Conservation (phyloP, 768 basidiomycete genomes). For the Candolleomyces aberdarensis region DNA sequence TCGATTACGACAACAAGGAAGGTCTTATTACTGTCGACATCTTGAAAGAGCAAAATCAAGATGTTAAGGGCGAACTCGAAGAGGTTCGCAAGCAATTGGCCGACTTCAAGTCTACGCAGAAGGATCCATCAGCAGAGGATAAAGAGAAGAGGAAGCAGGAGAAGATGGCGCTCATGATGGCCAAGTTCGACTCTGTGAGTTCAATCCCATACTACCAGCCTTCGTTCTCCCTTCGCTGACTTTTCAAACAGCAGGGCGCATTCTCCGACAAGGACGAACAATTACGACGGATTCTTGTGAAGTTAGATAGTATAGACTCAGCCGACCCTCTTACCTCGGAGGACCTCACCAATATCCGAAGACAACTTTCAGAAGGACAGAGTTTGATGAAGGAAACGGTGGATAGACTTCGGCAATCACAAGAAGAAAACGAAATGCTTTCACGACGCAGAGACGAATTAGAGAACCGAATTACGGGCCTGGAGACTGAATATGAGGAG, state of each 20-base stretch:
- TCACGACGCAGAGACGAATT: constrained; percentile 81
- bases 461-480: constrained; percentile 70
- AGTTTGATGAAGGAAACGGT: constrained; percentile 82
- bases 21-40: constrained; percentile 89
- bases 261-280: constrained; percentile 97
- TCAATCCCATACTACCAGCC: neutral
- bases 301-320: constrained; percentile 76
- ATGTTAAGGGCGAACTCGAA: constrained; percentile 84
- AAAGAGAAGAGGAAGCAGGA: constrained; percentile 99
- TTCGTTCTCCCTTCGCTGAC: neutral
- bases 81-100: constrained; percentile 78
- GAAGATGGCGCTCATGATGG: constrained; percentile 99
- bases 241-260: constrained; percentile 65
- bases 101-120: constrained; percentile 78
- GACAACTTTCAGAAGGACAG: constrained; percentile 89
- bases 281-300: constrained; percentile 76
- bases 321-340: constrained; percentile 64
- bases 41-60: constrained; percentile 89
- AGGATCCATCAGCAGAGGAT: constrained; percentile 86
- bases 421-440: constrained; percentile 90
- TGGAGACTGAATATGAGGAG: constrained; percentile 97
- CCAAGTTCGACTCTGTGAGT: constrained; percentile 92
- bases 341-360: constrained; percentile 76
- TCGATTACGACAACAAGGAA: constrained; percentile 97
- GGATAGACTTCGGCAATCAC: constrained; percentile 83